phyloP scores from a whole-genome alignment of 371 early-diverging fungal species.

The Syncephalastrum racemosum region DNA sequence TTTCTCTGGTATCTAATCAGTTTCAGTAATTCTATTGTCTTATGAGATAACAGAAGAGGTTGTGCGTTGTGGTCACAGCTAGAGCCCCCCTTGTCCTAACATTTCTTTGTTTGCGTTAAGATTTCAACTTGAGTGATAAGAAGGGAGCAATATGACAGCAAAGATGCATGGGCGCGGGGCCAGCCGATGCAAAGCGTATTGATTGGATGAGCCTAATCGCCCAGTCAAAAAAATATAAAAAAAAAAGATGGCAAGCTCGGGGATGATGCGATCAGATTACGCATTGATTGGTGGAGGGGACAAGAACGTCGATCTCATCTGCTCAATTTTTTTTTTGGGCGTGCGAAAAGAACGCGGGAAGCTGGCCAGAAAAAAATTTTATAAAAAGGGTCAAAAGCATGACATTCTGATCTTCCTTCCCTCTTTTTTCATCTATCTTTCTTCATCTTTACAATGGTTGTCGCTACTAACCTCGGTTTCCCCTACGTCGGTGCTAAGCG shows the following conservation, averaged over 20 bases:
- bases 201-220: neutral
- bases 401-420: neutral
- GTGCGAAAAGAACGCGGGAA: neutral
- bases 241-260: neutral
- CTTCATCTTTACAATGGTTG: conserved; percentile 50
- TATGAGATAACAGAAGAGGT: too few relatives aligned
- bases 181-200: neutral
- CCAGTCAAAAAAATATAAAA: neutral
- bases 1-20: too few relatives aligned
- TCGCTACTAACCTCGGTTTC: conserved; percentile 77
- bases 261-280: conserved; percentile 3
- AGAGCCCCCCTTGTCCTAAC: conserved; percentile 1
- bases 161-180: neutral
- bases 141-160: too few relatives aligned
- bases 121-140: neutral
- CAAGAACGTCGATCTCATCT: conserved; percentile 2
- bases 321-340: neutral
- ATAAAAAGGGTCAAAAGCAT: neutral
- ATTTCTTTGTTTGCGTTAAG: neutral
- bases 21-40: neutral
- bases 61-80: too few relatives aligned
- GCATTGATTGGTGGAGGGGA: conserved; percentile 2
- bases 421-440: conserved; percentile 3
- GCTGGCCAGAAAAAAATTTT: too few relatives aligned
- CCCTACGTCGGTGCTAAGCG: conserved; percentile 84